A percentile compares a stretch with the other conserved stretches of the same genome.
These are phyloP conservation scores for Curvularia eragrostidis DNA, from an alignment of 2,329 filamentous ascomycete genomes.

Conservation along the genomic window DNA sequence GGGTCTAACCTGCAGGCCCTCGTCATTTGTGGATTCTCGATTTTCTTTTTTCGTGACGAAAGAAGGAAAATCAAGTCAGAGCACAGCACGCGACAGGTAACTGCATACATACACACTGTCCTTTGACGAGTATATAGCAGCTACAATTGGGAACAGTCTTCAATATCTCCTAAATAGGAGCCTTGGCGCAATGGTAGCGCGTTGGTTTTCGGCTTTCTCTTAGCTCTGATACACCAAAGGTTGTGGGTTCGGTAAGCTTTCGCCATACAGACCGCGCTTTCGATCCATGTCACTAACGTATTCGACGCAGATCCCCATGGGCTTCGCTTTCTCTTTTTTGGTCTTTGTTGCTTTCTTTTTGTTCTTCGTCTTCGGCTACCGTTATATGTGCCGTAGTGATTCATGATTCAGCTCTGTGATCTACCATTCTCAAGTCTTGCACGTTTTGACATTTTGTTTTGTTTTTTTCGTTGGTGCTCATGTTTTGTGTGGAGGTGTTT, in stretches of 20 bases:
- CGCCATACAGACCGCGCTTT: constrained; percentile 9
- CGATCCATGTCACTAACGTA: constrained; percentile 11
- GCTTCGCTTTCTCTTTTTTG: constrained; percentile 12
- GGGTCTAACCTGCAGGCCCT: background rate
- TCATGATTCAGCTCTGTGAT: background rate
- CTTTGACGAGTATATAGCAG: background rate
- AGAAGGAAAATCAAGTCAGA: background rate
- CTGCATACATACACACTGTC: background rate
- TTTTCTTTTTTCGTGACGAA: background rate
- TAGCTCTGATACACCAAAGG: constrained; percentile 27
- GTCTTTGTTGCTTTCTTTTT: constrained; percentile 15
- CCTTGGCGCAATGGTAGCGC: constrained; percentile 38
- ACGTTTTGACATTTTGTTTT: background rate
- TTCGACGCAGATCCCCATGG: constrained; percentile 11
- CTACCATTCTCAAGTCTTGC: background rate
- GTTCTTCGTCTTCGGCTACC: background rate
- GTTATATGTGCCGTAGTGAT: background rate
- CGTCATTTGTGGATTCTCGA: background rate
- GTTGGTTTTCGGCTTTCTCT: constrained; percentile 34
- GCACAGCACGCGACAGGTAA: background rate
- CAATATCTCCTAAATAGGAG: constrained; percentile 20
- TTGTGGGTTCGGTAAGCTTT: constrained; percentile 28
- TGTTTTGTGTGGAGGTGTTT: background rate
- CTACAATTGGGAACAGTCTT: constrained; percentile 8
- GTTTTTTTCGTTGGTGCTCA: background rate